Percentiles rank a stretch among this genome's conserved stretches.
Evolutionary conservation across 2,329 filamentous ascomycete species (phyloP).

Genomic region (Fusarium mexicanum): DNA sequence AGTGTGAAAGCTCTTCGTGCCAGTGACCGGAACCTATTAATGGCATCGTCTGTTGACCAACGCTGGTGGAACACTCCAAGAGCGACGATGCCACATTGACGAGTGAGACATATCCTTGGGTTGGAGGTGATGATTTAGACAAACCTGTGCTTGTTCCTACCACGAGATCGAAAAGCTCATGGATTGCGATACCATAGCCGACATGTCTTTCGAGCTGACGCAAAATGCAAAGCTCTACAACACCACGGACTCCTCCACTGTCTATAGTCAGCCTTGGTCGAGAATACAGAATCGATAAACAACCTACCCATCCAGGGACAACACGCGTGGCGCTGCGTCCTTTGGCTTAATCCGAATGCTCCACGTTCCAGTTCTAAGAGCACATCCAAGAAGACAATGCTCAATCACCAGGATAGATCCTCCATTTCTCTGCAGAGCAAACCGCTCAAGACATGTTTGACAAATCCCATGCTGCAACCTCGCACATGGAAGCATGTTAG

Average conservation of each 20-base stretch:
- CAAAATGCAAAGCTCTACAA: conserved; percentile 11
- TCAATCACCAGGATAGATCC: neutral
- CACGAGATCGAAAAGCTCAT: conserved; percentile 25
- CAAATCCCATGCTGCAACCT: conserved; percentile 13
- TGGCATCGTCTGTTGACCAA: neutral
- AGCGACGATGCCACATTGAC: conserved; percentile 12
- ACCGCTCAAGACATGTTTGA: neutral
- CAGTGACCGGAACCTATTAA: neutral
- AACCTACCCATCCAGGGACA: conserved; percentile 10
- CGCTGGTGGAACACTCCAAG: conserved; percentile 13
- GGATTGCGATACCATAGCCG: neutral
- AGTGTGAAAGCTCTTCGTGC: neutral
- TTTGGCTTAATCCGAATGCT: conserved; percentile 21
- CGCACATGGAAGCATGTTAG: conserved; percentile 21
- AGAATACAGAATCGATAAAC: accelerated
- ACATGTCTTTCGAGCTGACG: neutral
- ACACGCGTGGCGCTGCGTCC: neutral
- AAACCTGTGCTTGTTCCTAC: conserved; percentile 24
- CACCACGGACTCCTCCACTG: conserved; percentile 17
- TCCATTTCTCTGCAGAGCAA: neutral
- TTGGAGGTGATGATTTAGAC: accelerated
- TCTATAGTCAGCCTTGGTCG: neutral
- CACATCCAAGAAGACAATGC: conserved; percentile 6
- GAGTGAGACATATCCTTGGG: neutral
- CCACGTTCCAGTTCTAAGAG: neutral